Base-by-base conservation (phyloP, 306 rosid genomes). In the Pyrus betulifolia region DNA sequence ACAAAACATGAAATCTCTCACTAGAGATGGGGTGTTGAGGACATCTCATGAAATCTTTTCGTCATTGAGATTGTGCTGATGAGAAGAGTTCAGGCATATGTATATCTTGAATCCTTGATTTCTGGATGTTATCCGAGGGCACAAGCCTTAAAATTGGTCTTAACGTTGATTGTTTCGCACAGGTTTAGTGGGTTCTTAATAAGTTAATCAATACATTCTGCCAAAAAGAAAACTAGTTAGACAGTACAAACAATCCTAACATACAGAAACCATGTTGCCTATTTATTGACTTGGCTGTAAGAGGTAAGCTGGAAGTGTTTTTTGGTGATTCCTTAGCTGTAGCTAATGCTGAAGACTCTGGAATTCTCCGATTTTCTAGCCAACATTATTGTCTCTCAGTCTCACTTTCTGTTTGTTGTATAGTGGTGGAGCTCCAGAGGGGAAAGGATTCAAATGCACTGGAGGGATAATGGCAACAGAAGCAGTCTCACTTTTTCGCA, bases 381-480 rank as follows among this genome's bases (percentile, higher is more conserved):
- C 35, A 33, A 55, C 52, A 55, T 55, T 9, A 57, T 33, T 35
- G 42, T 23, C 17, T 45, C 44, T 8, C 52, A 11, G 21, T 46
- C 33, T 52, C 71, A 57, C 67, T 70, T 52, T 77, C 75, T 52
- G 65, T 84, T 78, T 69, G 51, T 79, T 67, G 55, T 71, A n/a
- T 80, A 82, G 70, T 25, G 83, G 82, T 88, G 87, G 74, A 51
- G 82, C 72, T 79, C 64, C 81, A 23, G 74, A 69, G 9, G 84
- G 86, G 62, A 84, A 77, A 79, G 85, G 85, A 55, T 95, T 92
- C 89, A 88, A 90, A 87, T 90, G 97, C 79, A 80, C 60, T 10
- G 93, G 96, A 82, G 97, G 97, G 82, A 89, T 90, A 79, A 90
- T 89, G 97, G 97, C 97, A 79, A 83, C 92, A 62, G 97, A 95